Evolutionary conservation across 2,329 filamentous ascomycete species (phyloP), one percentile per base, ranked within the genome.

Genomic region (Zalaria obscura): DNA sequence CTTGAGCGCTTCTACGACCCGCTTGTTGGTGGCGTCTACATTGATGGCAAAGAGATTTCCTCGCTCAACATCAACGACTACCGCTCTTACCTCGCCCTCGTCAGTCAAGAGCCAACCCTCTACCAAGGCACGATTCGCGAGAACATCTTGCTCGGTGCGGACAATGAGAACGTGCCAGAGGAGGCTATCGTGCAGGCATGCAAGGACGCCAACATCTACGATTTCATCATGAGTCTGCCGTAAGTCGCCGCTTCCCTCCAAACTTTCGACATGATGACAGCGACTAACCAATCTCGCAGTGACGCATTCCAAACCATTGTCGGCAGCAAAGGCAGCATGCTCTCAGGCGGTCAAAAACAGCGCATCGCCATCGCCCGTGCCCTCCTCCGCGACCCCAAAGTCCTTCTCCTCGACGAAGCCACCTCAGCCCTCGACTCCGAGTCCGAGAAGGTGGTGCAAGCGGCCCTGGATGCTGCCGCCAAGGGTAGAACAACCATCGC

Each of bases 1-100:
- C 68, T 96, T 28, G 89, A 96, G 59, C 82, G 91, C 29, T 96
- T 96, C 66, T 96, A 96, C 57, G 87, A 96, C 52, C 84, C 88
- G 0, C 70, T 91, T 0, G 72, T 76, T 0, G 91, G 91, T 8
- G 78, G 78, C 9, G 71, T 98, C 29, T 84, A 77, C 44, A 70
- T 96, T 11, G 89, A 96, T 54, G 85, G 79, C 42, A 76, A 79
- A 48, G 84, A 94, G 47, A 85, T 96, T 52, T 80, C 77, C 45
- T 71, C 70, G 7, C 69, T 95, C 38, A 89, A 93, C 53, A 69
- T 94, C 55, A 87, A 84, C 61, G 78, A 88, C 42, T 95, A 95
- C 64, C 80, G 91, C 40, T 78, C 73, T 11, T 76, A 80, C 58
- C 75, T 96, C 48, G 82, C 89, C 0, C 78, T 98, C 6, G 89